phyloP scores from a whole-genome alignment of 192 early-diverging fungal species.

The Piromyces sp. region DNA sequence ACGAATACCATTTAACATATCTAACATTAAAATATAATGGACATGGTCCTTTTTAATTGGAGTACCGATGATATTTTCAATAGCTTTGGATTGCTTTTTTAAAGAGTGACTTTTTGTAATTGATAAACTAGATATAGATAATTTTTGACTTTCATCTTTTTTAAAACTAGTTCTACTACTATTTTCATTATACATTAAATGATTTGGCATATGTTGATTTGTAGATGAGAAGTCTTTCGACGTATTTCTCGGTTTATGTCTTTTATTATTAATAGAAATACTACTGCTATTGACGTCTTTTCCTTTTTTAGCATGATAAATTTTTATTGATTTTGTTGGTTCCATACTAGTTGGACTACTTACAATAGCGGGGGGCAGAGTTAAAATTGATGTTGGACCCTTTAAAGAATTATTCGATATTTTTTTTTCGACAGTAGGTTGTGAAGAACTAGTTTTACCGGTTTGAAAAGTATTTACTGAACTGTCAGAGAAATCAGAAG shows the following conservation, averaged over 20 bases:
- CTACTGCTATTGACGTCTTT: background rate
- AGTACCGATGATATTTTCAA: constrained; percentile 49
- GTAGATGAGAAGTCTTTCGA: background rate
- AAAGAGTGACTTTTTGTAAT: background rate
- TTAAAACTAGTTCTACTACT: background rate
- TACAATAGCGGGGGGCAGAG: too few species aligned
- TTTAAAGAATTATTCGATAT: too few species aligned
- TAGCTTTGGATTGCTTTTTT: background rate
- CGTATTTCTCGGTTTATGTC: background rate
- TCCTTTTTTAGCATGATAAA: background rate
- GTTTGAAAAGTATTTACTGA: background rate
- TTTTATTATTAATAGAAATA: background rate
- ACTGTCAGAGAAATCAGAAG: background rate
- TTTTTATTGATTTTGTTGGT: background rate
- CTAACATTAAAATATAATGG: constrained; percentile 95
- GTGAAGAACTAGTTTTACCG: background rate
- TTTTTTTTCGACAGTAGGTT: background rate
- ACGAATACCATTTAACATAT: constrained; percentile 94
- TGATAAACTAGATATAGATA: background rate
- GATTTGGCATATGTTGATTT: background rate
- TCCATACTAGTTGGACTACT: too few species aligned
- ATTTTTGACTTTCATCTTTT: background rate
- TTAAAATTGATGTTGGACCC: too few species aligned
- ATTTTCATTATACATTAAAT: background rate
- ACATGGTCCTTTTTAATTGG: constrained; percentile 83